A percentile compares a stretch with the other conserved stretches of the same genome.
These are phyloP conservation scores for Phytophthora brassicae DNA, from an alignment of 352 stramenopile genomes.

Conservation along the genomic window DNA sequence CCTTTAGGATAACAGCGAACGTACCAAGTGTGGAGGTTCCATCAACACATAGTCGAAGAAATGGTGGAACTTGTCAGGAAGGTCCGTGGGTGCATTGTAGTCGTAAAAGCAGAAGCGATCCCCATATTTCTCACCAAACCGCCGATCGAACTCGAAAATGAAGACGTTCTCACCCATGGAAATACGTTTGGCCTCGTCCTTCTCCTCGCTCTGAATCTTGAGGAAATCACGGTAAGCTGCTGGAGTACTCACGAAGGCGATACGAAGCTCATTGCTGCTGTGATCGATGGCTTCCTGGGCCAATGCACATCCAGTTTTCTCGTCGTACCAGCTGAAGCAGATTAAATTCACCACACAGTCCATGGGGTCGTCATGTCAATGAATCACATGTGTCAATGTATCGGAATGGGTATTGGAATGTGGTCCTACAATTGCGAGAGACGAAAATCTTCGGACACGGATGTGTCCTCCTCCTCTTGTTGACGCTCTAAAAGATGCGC, in stretches of 20 bases:
- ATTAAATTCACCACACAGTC: neutral
- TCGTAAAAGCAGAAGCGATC: constrained; percentile 54
- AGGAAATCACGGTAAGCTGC: constrained; percentile 44
- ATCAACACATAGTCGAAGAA: constrained; percentile 61
- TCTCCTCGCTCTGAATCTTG: constrained; percentile 34
- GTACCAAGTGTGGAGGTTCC: constrained; percentile 48
- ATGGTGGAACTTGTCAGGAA: constrained; percentile 50
- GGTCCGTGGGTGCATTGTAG: constrained; percentile 43
- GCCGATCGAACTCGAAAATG: constrained; percentile 54
- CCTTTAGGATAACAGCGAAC: too few relatives aligned
- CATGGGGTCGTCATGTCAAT: constrained; percentile 3
- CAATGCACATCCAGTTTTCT: constrained; percentile 41
- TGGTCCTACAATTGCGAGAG: constrained; percentile 50
- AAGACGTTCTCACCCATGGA: constrained; percentile 45
- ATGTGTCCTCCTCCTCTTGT: constrained; percentile 31
- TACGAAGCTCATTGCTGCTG: constrained; percentile 38
- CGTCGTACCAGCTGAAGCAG: constrained; percentile 41
- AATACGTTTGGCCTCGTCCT: constrained; percentile 28
- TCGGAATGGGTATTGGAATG: neutral
- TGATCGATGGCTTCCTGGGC: constrained; percentile 48
- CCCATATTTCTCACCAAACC: constrained; percentile 51
- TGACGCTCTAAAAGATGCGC: constrained; percentile 38
- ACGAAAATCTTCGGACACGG: constrained; percentile 50
- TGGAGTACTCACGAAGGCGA: constrained; percentile 54
- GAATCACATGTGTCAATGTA: constrained; percentile 8